Evolutionary conservation across 306 rosid species (phyloP).

Genomic region (cucumber (Cucumis sativus)): DNA sequence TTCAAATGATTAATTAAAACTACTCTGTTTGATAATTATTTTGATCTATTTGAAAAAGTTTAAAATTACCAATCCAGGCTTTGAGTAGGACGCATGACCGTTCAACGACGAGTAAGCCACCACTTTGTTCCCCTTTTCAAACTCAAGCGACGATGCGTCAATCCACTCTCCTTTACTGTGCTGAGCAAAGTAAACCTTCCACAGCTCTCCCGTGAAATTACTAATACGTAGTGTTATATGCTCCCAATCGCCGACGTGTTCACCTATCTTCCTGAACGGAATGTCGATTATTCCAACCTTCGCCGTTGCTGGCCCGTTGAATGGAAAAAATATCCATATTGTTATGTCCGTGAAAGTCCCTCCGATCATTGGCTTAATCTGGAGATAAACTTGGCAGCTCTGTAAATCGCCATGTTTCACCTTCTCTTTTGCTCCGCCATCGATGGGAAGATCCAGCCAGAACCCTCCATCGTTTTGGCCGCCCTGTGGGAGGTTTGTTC

Average conservation of each 20-base stretch:
- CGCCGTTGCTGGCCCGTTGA: conserved; percentile 57
- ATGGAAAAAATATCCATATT: conserved; percentile 69
- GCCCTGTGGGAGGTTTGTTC: conserved; percentile 60
- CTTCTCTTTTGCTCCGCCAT: conserved; percentile 22
- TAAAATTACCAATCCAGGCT: conserved; percentile 30
- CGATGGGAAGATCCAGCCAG: conserved; percentile 60
- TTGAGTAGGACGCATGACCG: conserved; percentile 53
- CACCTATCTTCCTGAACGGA: conserved; percentile 42
- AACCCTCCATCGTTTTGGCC: conserved; percentile 37
- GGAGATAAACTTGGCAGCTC: conserved; percentile 31
- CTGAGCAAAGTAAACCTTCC: conserved; percentile 43
- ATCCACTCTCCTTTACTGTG: conserved; percentile 70
- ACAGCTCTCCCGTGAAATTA: conserved; percentile 48
- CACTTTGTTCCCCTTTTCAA: conserved; percentile 25
- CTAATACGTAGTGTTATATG: conserved; percentile 64
- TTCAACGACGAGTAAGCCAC: conserved; percentile 47
- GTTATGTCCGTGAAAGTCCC: conserved; percentile 55
- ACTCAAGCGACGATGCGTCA: conserved; percentile 43
- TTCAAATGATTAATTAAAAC: no score
- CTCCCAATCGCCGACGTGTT: conserved; percentile 80
- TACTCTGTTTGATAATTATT: no score
- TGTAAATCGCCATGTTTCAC: conserved; percentile 45
- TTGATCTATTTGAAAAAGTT: no score
- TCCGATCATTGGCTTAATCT: conserved; percentile 60
- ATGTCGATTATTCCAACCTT: conserved; percentile 29